Percentiles rank a stretch among this genome's conserved stretches.
These are phyloP conservation scores for Trypanosoma boissoni DNA, from an alignment of 208 protist species.

Conservation along the genomic window DNA sequence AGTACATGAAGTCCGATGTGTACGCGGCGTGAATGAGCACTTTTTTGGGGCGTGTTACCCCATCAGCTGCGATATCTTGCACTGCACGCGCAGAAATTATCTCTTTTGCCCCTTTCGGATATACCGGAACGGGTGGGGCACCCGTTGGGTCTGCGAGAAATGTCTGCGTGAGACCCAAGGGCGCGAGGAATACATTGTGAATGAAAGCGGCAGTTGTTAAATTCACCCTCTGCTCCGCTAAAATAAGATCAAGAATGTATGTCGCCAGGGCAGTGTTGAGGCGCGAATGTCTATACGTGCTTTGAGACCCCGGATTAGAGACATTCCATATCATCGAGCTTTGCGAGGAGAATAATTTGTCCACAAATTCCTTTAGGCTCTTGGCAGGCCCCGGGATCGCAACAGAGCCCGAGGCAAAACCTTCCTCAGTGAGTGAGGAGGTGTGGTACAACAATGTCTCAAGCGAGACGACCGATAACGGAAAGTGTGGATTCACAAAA, in stretches of 20 bases:
- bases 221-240: constrained; percentile 13
- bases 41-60: constrained; percentile 5
- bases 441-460: constrained; percentile 59
- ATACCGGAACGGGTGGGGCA: constrained; percentile 10
- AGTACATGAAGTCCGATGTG: constrained; percentile 63
- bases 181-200: constrained; percentile 34
- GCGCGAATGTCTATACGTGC: constrained; percentile 39
- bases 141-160: constrained; percentile 44
- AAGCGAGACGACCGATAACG: constrained; percentile 36
- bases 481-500: constrained; percentile 30
- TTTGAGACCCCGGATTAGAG: constrained; percentile 16
- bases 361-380: constrained; percentile 33
- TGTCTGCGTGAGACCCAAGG: constrained; percentile 36
- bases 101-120: constrained; percentile 15
- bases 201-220: constrained; percentile 41
- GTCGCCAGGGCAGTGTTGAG: constrained; percentile 52
- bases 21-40: constrained; percentile 42
- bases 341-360: constrained; percentile 25
- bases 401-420: constrained; percentile 18
- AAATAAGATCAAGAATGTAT: constrained; percentile 48
- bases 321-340: constrained; percentile 5
- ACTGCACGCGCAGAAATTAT: constrained; percentile 17
- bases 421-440: constrained; percentile 44
- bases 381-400: constrained; percentile 11
- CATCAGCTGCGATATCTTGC: constrained; percentile 29